Conservation (phyloP, 1,284 basidiomycete species). For the Microbotryum scabiosae region DNA sequence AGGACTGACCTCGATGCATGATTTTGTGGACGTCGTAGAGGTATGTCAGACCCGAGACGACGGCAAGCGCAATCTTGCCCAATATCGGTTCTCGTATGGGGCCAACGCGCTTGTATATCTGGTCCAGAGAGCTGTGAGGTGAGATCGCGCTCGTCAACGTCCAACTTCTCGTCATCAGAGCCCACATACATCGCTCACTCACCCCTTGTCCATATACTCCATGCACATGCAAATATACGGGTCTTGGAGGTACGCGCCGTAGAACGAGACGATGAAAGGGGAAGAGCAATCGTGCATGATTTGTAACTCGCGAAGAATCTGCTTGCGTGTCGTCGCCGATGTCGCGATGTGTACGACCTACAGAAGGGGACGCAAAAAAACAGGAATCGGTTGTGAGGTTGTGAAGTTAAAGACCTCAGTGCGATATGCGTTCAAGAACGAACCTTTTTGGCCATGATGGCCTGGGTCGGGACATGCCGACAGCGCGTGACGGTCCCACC, state of each 20-base stretch:
- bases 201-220: constrained; percentile 81
- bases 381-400: background rate
- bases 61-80: constrained; percentile 78
- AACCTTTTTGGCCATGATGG: constrained; percentile 92
- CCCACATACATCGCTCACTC: constrained; percentile 18
- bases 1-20: constrained; percentile 79
- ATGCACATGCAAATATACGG: constrained; percentile 99
- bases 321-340: constrained; percentile 92
- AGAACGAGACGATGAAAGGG: constrained; percentile 89
- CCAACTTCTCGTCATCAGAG: background rate
- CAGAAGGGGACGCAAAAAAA: background rate
- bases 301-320: constrained; percentile 92
- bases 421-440: background rate
- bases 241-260: constrained; percentile 89
- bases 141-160: background rate
- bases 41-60: constrained; percentile 90
- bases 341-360: constrained; percentile 97
- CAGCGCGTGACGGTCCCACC: constrained; percentile 95
- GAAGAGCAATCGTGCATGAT: constrained; percentile 98
- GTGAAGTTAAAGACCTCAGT: background rate
- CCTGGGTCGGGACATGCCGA: constrained; percentile 79
- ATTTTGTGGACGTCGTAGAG: constrained; percentile 99
- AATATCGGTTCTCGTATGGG: constrained; percentile 83
- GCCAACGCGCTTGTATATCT: constrained; percentile 88
- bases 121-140: constrained; percentile 55